Evolutionary conservation across 225 moss, liverwort and hornwort species (phyloP).

Genomic region (Sphagnum tenellum): DNA sequence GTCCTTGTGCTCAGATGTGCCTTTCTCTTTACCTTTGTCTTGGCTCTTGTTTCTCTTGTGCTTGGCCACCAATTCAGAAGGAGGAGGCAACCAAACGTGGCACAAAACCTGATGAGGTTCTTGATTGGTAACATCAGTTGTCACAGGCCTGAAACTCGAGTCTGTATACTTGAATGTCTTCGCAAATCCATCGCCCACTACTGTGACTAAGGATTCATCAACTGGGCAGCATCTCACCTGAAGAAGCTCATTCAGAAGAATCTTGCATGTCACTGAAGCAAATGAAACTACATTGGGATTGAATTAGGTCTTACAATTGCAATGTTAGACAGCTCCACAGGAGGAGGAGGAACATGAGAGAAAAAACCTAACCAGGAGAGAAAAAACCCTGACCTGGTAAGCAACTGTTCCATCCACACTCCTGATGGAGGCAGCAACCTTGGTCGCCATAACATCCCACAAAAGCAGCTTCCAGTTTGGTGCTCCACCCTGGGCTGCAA

Average conservation of each 20-base stretch:
- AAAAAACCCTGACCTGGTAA: conserved; percentile 35
- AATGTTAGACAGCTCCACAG: background rate
- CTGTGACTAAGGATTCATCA: conserved; percentile 32
- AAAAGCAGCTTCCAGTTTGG: conserved; percentile 64
- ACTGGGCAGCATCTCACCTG: conserved; percentile 62
- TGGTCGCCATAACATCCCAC: conserved; percentile 50
- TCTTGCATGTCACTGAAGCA: background rate
- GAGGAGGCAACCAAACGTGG: conserved; percentile 44
- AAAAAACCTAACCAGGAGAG: background rate
- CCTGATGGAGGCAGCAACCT: conserved; percentile 41
- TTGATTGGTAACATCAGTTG: conserved; percentile 47
- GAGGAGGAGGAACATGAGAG: background rate
- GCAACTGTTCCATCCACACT: conserved; percentile 32
- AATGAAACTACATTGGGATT: background rate
- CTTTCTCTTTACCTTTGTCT: conserved; percentile 24
- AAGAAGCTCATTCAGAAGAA: background rate
- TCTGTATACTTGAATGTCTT: conserved; percentile 61
- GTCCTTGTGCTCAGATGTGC: conserved; percentile 1
- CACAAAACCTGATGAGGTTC: conserved; percentile 45
- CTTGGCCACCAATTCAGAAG: background rate
- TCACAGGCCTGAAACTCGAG: conserved; percentile 39
- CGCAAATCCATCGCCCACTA: conserved; percentile 70
- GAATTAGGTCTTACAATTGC: background rate
- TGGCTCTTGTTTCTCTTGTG: conserved; percentile 25
- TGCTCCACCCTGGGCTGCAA: conserved; percentile 56